Evolutionary conservation across 768 basidiomycete species (phyloP).

Genomic region (Trametes sanguinea): DNA sequence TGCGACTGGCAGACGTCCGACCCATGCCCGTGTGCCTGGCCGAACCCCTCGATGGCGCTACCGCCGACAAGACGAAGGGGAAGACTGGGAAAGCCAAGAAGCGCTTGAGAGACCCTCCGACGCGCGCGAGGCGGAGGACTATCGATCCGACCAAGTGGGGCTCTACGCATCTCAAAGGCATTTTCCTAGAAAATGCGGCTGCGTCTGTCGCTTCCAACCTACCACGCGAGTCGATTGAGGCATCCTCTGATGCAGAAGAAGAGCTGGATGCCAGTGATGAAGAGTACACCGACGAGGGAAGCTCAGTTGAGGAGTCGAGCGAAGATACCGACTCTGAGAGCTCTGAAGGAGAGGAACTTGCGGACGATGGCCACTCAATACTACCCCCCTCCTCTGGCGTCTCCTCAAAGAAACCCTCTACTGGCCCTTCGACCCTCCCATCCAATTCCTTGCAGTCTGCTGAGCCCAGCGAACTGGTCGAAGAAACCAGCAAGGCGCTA

Average conservation of each 20-base stretch:
- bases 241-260: neutral
- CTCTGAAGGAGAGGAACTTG: slow-evolving; percentile 11
- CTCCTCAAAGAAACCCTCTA: neutral
- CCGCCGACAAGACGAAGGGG: slow-evolving; percentile 14
- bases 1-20: slow-evolving; percentile 59
- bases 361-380: neutral
- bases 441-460: neutral
- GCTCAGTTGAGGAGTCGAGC: neutral
- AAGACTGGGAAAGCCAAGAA: slow-evolving; percentile 42
- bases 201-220: neutral
- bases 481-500: slow-evolving; percentile 51
- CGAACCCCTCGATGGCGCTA: slow-evolving; percentile 26
- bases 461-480: slow-evolving; percentile 34
- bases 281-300: neutral
- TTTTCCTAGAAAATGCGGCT: slow-evolving; percentile 50
- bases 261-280: neutral
- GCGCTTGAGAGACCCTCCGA: slow-evolving; percentile 48
- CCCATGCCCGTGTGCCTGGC: slow-evolving; percentile 70
- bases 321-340: slow-evolving; percentile 3
- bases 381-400: neutral
- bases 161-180: slow-evolving; percentile 67
- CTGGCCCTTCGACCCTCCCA: no score
- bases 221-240: neutral
- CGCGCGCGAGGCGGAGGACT: slow-evolving; percentile 58
- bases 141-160: slow-evolving; percentile 79